phyloP scores from a whole-genome alignment of 169 alveolate species.

The Eimeria necatrix region DNA sequence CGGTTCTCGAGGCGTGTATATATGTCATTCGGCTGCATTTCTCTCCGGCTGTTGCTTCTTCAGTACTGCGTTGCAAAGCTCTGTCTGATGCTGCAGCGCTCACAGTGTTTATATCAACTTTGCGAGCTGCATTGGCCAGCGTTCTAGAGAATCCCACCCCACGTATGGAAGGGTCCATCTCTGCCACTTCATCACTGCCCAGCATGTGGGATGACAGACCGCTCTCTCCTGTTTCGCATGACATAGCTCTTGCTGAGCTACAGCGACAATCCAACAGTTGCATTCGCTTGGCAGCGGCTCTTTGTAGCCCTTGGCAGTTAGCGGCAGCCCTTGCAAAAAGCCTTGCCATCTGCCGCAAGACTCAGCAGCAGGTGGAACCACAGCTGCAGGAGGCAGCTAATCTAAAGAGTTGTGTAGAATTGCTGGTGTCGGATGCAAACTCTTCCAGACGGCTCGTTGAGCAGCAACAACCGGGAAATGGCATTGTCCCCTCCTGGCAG shows the following conservation, averaged over 20 bases:
- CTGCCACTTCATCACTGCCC: neutral
- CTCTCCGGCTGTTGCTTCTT: conserved; percentile 46
- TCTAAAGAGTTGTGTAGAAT: neutral
- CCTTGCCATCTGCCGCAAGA: neutral
- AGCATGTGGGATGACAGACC: neutral
- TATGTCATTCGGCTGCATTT: conserved; percentile 38
- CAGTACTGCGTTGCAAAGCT: neutral
- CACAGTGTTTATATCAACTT: neutral
- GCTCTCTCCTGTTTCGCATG: neutral
- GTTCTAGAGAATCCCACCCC: neutral
- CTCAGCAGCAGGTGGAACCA: conserved; percentile 7
- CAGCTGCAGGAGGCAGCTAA: conserved; percentile 5
- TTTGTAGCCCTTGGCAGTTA: conserved; percentile 36
- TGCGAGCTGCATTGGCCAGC: neutral
- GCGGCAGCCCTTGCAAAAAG: conserved; percentile 18
- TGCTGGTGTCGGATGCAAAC: conserved; percentile 8
- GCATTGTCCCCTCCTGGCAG: neutral
- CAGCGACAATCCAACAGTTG: conserved; percentile 14
- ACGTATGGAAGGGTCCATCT: neutral
- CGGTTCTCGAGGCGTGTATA: conserved; percentile 12
- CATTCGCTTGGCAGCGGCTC: conserved; percentile 41
- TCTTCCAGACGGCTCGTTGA: neutral
- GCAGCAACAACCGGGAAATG: neutral
- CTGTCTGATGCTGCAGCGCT: conserved; percentile 53
- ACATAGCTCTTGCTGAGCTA: neutral